These are phyloP conservation scores for Paracoccidioides lutzii DNA, from an alignment of 2,329 filamentous ascomycete species.

Conservation along the genomic window DNA sequence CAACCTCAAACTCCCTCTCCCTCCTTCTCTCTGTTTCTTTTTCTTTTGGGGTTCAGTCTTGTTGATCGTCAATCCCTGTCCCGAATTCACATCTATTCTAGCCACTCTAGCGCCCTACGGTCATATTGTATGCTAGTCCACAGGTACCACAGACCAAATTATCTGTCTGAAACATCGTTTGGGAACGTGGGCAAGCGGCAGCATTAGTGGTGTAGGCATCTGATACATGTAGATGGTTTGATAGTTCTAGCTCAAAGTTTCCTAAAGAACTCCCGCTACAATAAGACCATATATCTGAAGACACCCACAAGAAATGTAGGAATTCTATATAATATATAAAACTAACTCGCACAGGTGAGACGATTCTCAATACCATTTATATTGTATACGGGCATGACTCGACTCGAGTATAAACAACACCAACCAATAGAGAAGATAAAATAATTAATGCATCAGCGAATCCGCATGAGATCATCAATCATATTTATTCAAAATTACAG, in stretches of 20 bases:
- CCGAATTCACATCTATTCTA: neutral
- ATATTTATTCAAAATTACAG: slow-evolving; percentile 21
- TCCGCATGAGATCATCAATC: neutral
- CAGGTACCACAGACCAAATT: neutral
- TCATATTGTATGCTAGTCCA: neutral
- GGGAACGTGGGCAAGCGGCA: neutral
- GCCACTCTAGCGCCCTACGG: neutral
- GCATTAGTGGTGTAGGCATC: neutral
- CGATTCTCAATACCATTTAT: neutral
- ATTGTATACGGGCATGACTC: neutral
- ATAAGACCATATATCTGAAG: neutral
- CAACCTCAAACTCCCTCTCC: neutral
- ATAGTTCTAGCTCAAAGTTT: neutral
- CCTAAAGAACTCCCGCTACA: neutral
- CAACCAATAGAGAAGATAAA: neutral
- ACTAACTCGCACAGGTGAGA: neutral
- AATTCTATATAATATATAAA: neutral
- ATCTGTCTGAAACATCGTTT: neutral
- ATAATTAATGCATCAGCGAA: neutral
- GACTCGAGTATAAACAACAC: neutral
- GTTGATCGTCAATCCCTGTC: neutral
- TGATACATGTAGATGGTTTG: neutral
- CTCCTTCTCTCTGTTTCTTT: slow-evolving; percentile 1
- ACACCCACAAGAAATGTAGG: neutral
- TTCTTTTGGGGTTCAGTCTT: neutral